phyloP scores from a whole-genome alignment of 495 filamentous ascomycete genomes.

The Thermothielavioides terrestris region DNA sequence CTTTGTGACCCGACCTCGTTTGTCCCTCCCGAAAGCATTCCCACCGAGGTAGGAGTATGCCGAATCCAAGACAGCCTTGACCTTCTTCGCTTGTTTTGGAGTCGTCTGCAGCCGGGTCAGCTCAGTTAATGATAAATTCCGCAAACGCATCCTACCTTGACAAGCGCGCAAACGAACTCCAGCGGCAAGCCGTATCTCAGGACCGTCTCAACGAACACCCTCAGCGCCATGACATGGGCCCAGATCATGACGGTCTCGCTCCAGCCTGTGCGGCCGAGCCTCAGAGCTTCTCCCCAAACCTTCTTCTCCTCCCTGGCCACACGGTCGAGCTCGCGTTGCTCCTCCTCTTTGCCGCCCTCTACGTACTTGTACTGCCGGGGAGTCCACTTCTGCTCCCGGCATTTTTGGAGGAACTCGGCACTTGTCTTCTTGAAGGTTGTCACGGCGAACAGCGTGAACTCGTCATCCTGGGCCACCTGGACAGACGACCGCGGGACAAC shows the following conservation, averaged over 20 bases:
- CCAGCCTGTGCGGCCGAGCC: slow-evolving; percentile 78
- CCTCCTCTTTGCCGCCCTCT: slow-evolving; percentile 79
- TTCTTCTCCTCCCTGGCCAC: slow-evolving; percentile 74
- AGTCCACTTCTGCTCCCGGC: slow-evolving; percentile 84
- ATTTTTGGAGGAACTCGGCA: slow-evolving; percentile 78
- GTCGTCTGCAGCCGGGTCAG: slow-evolving; percentile 54
- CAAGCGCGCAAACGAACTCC: slow-evolving; percentile 73
- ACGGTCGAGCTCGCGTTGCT: slow-evolving; percentile 72
- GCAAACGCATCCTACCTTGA: slow-evolving; percentile 56
- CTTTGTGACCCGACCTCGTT: slow-evolving; percentile 80
- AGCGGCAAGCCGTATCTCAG: slow-evolving; percentile 86
- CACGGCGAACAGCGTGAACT: slow-evolving; percentile 81
- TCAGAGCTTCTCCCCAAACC: slow-evolving; percentile 82
- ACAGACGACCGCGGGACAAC: slow-evolving; percentile 83
- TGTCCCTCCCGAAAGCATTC: slow-evolving; percentile 89
- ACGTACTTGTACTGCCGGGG: slow-evolving; percentile 90
- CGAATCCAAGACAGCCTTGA: slow-evolving; percentile 69
- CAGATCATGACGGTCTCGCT: slow-evolving; percentile 92
- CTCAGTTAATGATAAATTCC: not conserved
- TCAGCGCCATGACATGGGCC: slow-evolving; percentile 80
- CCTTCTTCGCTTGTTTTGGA: slow-evolving; percentile 70
- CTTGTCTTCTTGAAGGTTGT: slow-evolving; percentile 88
- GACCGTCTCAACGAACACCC: slow-evolving; percentile 96
- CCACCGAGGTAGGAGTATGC: slow-evolving; percentile 88
- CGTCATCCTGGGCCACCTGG: slow-evolving; percentile 69